Conservation (phyloP, 441 rosid genomes). For the Adansonia grandidieri region DNA sequence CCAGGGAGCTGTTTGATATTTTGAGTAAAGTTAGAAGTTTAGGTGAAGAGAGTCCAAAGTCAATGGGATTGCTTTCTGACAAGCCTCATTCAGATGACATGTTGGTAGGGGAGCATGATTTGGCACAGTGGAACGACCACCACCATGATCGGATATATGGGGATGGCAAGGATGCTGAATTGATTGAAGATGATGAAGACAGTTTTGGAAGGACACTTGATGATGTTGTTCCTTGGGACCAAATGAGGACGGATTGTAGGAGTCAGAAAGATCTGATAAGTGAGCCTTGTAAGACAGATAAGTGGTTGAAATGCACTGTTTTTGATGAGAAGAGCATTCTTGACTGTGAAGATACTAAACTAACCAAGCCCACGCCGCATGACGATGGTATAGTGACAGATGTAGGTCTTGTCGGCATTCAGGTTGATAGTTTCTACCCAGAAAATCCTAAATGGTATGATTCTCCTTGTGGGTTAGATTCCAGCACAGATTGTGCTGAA, state of each 20-base stretch:
- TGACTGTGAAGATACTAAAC: constrained; percentile 85
- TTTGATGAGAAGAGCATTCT: constrained; percentile 92
- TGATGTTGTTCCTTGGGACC: constrained; percentile 91
- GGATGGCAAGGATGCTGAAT: constrained; percentile 71
- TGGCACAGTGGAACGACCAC: constrained; percentile 83
- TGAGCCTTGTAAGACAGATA: constrained; percentile 80
- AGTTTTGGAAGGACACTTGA: constrained; percentile 86
- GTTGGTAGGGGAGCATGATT: constrained; percentile 72
- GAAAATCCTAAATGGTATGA: constrained; percentile 95
- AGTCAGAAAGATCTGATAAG: constrained; percentile 71
- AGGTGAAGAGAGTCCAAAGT: constrained; percentile 71
- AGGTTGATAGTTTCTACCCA: constrained; percentile 95
- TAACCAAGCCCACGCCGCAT: constrained; percentile 80
- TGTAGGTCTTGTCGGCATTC: constrained; percentile 87
- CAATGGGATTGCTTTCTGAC: constrained; percentile 54
- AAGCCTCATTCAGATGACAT: constrained; percentile 67
- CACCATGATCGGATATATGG: constrained; percentile 69
- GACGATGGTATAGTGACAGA: constrained; percentile 81
- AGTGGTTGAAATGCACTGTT: constrained; percentile 85
- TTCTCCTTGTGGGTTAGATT: constrained; percentile 91
- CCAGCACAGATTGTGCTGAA: constrained; percentile 81
- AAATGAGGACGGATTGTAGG: constrained; percentile 67
- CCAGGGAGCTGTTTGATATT: constrained; percentile 77
- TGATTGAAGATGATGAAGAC: constrained; percentile 89
- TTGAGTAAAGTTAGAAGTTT: constrained; percentile 71